Conservation (phyloP, 108 stramenopile species). For the Schizochytrium sp. region DNA sequence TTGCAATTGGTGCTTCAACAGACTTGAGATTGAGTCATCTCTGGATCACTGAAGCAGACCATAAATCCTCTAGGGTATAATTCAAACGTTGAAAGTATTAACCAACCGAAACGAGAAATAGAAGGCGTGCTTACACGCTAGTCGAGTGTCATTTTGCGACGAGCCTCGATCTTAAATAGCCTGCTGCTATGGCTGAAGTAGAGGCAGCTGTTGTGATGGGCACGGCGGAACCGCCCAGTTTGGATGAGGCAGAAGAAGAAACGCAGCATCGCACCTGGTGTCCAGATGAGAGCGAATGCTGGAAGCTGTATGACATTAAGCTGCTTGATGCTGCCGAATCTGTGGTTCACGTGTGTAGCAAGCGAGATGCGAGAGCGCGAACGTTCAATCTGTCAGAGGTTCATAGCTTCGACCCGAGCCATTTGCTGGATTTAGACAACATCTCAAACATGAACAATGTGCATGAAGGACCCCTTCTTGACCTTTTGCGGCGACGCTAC, state of each 20-base stretch:
- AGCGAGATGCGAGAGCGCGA: neutral
- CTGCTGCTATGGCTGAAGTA: too few relatives aligned
- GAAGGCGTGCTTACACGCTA: too few relatives aligned
- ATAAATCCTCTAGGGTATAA: too few relatives aligned
- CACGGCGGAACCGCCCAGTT: neutral
- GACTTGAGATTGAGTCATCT: too few relatives aligned
- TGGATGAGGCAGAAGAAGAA: neutral
- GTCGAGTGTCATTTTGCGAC: too few relatives aligned
- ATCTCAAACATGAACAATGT: slow-evolving; percentile 76
- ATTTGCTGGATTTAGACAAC: slow-evolving; percentile 73
- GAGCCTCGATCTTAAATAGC: too few relatives aligned
- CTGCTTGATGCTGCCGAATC: neutral
- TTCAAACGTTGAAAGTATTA: too few relatives aligned
- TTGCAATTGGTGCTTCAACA: too few relatives aligned
- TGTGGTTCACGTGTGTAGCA: neutral
- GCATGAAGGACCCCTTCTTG: slow-evolving; percentile 79
- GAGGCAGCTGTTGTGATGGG: neutral
- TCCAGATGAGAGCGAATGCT: slow-evolving; percentile 25
- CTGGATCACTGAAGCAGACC: too few relatives aligned
- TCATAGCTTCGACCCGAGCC: slow-evolving; percentile 75
- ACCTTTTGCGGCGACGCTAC: slow-evolving; percentile 73
- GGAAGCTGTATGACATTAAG: neutral
- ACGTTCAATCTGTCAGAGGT: slow-evolving; percentile 7
- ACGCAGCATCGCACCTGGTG: neutral
- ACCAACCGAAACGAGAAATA: too few relatives aligned